These are phyloP conservation scores for Chlamydomonas incerta DNA, from an alignment of 139 green algal genomes.

Conservation along the genomic window DNA sequence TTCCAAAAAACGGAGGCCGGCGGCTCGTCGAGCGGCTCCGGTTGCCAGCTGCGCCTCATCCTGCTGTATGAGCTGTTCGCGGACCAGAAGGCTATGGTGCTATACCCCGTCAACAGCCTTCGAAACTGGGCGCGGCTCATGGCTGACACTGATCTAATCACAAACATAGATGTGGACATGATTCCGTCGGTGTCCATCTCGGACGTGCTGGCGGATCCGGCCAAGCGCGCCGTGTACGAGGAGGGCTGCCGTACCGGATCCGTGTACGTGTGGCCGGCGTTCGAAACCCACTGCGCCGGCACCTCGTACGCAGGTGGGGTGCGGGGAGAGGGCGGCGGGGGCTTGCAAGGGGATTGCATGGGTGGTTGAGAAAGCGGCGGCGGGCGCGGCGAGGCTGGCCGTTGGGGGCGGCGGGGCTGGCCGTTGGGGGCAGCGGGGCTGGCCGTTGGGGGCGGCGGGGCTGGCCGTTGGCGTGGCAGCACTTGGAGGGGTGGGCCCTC, in stretches of 20 bases:
- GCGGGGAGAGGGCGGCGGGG: too few species aligned
- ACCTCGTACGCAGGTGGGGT: background rate
- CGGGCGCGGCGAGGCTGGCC: too few species aligned
- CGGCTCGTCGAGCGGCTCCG: background rate
- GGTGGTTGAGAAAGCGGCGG: too few species aligned
- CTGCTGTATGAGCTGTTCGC: slow-evolving; percentile 46
- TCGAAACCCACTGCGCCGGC: slow-evolving; percentile 18
- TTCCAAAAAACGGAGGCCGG: background rate
- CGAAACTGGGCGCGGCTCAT: slow-evolving; percentile 55
- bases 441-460: too few species aligned
- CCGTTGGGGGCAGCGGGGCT: too few species aligned
- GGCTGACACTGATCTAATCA: slow-evolving; percentile 55
- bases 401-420: too few species aligned
- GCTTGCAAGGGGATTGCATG: too few species aligned
- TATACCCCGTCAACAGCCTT: slow-evolving; percentile 44
- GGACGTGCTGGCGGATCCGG: background rate
- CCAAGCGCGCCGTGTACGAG: background rate
- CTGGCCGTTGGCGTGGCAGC: too few species aligned
- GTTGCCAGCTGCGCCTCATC: slow-evolving; percentile 44
- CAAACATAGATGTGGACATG: slow-evolving; percentile 68
- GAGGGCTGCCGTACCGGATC: background rate
- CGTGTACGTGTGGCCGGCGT: slow-evolving; percentile 37
- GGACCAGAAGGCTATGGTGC: background rate
- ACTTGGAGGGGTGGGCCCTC: too few species aligned
- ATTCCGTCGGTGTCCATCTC: slow-evolving; percentile 39